Conservation (phyloP, 148 eudicot species). For the Dysphania ambrosioides region DNA sequence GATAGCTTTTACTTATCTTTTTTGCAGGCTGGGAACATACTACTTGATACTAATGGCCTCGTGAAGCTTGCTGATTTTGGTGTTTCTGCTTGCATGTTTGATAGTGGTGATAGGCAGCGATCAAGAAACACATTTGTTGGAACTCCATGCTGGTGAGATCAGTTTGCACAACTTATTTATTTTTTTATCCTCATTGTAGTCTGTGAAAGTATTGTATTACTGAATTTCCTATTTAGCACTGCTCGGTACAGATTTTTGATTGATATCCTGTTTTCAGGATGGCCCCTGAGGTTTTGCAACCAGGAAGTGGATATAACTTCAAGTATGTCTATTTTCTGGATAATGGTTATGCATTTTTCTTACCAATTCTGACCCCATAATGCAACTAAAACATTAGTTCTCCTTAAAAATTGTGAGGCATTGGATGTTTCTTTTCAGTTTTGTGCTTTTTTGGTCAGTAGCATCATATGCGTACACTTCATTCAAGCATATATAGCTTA, state of each 20-base stretch:
- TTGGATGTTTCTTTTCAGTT: neutral
- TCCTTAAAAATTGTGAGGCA: too few relatives aligned
- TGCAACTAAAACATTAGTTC: neutral
- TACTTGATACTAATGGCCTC: slow-evolving; percentile 71
- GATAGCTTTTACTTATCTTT: slow-evolving; percentile 4
- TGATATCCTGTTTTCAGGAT: slow-evolving; percentile 50
- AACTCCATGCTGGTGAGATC: slow-evolving; percentile 92
- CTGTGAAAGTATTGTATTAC: neutral
- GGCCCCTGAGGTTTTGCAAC: slow-evolving; percentile 99
- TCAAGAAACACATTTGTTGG: slow-evolving; percentile 97
- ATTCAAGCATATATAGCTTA: neutral
- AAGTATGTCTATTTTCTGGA: slow-evolving; percentile 53
- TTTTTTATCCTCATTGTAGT: neutral
- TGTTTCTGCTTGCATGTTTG: slow-evolving; percentile 98
- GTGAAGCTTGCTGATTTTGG: slow-evolving; percentile 97
- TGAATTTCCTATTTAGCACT: neutral
- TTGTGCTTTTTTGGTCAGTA: neutral
- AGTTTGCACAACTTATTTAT: neutral
- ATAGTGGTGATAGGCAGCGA: slow-evolving; percentile 86
- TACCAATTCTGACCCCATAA: neutral
- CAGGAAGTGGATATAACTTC: slow-evolving; percentile 89
- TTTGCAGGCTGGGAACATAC: slow-evolving; percentile 88
- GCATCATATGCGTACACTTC: neutral
- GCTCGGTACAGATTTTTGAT: slow-evolving; percentile 1
- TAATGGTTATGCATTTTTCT: neutral